These are phyloP conservation scores for Plasmodium gonderi DNA, from an alignment of 169 alveolate species.

Conservation along the genomic window DNA sequence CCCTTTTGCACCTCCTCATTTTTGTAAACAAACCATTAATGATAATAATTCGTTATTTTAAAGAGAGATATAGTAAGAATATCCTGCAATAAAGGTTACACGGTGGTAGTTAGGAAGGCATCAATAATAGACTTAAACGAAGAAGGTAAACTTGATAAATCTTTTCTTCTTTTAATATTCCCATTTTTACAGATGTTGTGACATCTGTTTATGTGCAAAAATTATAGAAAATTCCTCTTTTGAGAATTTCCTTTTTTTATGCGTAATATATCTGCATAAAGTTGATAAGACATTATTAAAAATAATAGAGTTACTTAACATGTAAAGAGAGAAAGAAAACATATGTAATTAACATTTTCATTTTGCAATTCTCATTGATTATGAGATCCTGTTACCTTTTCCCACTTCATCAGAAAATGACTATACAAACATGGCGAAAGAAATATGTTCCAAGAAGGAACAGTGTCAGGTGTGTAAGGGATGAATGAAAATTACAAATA, in stretches of 20 bases:
- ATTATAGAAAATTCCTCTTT: neutral
- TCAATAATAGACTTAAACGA: constrained; percentile 57
- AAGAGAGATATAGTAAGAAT: constrained; percentile 31
- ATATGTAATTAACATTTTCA: neutral
- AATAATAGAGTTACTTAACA: neutral
- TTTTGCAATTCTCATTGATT: neutral
- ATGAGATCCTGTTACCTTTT: neutral
- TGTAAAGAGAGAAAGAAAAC: neutral
- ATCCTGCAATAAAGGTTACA: constrained; percentile 70
- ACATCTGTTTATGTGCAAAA: neutral
- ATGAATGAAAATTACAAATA: neutral
- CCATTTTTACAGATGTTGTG: neutral
- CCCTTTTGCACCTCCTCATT: neutral
- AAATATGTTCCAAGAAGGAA: constrained; percentile 65
- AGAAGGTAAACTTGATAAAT: constrained; percentile 21
- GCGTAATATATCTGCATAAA: neutral
- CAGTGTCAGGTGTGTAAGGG: constrained; percentile 24
- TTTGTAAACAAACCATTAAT: neutral
- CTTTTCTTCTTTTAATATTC: neutral
- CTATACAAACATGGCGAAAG: constrained; percentile 59
- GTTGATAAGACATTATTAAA: neutral
- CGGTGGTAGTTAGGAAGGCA: constrained; percentile 39
- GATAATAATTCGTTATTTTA: neutral
- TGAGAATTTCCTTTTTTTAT: neutral
- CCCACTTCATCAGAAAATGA: constrained; percentile 34